Evolutionary conservation across 176 grass and related monocot species (phyloP), one percentile per base, ranked within the genome.

Genomic region (Alopecurus myosuroides): DNA sequence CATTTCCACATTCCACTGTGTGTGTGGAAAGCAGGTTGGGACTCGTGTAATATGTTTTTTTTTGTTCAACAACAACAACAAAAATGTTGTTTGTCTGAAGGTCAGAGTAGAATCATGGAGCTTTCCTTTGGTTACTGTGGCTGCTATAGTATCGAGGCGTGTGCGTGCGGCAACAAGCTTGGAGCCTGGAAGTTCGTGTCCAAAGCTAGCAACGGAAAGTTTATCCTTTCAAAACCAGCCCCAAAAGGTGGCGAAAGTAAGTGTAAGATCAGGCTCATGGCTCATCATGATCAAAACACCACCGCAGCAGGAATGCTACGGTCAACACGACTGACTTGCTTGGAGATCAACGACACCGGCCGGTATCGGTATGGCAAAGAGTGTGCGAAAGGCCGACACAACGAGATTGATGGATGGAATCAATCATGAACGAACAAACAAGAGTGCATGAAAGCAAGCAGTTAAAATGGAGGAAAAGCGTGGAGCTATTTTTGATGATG

Each of bases 151-250:
- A 80, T 4, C 10, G 8, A 18, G 7, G 70, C 44, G n/a, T n/a
- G n/a, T n/a, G 68, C 1, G 70, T 49, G 81, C 33, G 62, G 61
- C 83, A 82, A 62, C 63, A 35, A 64, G 84, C 82, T 78, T 45
- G 42, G 25, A 49, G 42, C 78, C 55, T 86, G 6, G 84, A 62
- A 79, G 84, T 74, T 20, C 3, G 88, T 79, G 85, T 51, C 76
- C 5, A 88, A 91, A 85, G 89, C 41, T 23, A 85, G 89, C 41
- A 23, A 9, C 29, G 53, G 73, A 82, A 89, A 89, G 69, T 78
- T 76, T 49, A 88, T 77, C 68, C 71, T 71, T 74, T 79, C 40
- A 34, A 80, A 82, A 56, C 74, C n/a, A n/a, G n/a, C n/a, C 17
- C 22, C 31, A 14, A 44, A 77, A 51, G 39, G 28, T 8, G 30